Evolutionary conservation across 495 filamentous ascomycete genomes (phyloP).

Genomic region (Xylaria flabelliformis): DNA sequence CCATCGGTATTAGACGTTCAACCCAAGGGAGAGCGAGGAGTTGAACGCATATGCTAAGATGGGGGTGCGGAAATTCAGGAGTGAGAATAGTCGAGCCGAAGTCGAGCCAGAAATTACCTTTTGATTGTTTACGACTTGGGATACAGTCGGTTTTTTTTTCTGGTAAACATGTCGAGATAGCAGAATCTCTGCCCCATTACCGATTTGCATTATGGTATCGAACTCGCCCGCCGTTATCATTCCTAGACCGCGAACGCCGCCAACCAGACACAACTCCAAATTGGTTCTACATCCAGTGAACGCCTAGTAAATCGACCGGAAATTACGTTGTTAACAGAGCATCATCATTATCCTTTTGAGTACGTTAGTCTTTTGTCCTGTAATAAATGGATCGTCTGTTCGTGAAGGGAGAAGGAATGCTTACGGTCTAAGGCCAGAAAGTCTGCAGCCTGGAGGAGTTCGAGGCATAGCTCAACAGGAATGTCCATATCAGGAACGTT

Average conservation of each 20-base stretch:
- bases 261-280: not conserved
- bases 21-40: conserved; percentile 62
- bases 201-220: conserved; percentile 17
- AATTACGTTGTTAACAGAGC: not conserved
- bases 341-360: not conserved
- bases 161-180: not conserved
- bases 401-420: not conserved
- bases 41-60: conserved; percentile 76
- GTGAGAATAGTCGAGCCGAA: not conserved
- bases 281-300: not conserved
- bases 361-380: not conserved
- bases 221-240: not conserved
- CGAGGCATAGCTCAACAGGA: conserved; percentile 74
- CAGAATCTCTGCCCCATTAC: not conserved
- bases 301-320: not conserved
- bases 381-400: not conserved
- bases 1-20: conserved; percentile 82
- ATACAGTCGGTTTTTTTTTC: not conserved
- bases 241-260: conserved; percentile 19
- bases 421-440: conserved; percentile 59
- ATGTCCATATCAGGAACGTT: conserved; percentile 92
- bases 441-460: conserved; percentile 84
- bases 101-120: conserved; percentile 10
- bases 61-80: conserved; percentile 38
- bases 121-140: not conserved